Base-by-base conservation (phyloP, 2,329 filamentous ascomycete genomes). In the Anthostomella pinea region DNA sequence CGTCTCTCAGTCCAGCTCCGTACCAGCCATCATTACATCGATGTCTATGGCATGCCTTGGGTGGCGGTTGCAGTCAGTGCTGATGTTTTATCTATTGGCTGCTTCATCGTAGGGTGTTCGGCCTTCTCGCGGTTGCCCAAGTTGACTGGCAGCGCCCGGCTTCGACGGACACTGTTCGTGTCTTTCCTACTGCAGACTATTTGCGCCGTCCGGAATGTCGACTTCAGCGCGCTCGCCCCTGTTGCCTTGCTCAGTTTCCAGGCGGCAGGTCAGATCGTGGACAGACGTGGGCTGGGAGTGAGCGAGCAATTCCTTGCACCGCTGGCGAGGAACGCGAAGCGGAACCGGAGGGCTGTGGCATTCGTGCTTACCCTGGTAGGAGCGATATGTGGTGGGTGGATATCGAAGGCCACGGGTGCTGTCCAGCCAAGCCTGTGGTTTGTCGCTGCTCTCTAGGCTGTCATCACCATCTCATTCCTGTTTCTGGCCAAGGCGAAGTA, bases 251-350 rank as follows among this genome's bases (percentile, higher is more conserved):
- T 81, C 7, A 74, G 74, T 1, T 73, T 77, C 46, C 72, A 77
- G 48, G 68, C 67, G 20, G 75, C 72, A 6, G 73, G 74, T 28
- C 73, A 77, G 56, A 77, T 77, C 45, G 72, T 74, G 18, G 69
- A 67, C 24, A 70, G 66, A 17, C 63, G 74, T 24, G 57, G 69
- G 4, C 58, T 79, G 18, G 73, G 72, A 5, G 70, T 71, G 45
- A 68, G 69, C 46, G 74, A 77, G 53, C 52, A 65, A 32, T 58
- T 77, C 8, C 59, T 75, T n/a, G 67, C 62, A 3, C 53, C 65
- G 3, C 23, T 61, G 6, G 41, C 41, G 19, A 55, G 68, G 21
- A 78, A 78, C 37, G 59, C 63, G 15, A 73, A 75, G 56, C 59
- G 74, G 20, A 72, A 78, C 51, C 55, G 72, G 23, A 59, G 73